These are phyloP conservation scores for Lachancea meyersii DNA, from an alignment of 805 yeast genomes.

Conservation along the genomic window DNA sequence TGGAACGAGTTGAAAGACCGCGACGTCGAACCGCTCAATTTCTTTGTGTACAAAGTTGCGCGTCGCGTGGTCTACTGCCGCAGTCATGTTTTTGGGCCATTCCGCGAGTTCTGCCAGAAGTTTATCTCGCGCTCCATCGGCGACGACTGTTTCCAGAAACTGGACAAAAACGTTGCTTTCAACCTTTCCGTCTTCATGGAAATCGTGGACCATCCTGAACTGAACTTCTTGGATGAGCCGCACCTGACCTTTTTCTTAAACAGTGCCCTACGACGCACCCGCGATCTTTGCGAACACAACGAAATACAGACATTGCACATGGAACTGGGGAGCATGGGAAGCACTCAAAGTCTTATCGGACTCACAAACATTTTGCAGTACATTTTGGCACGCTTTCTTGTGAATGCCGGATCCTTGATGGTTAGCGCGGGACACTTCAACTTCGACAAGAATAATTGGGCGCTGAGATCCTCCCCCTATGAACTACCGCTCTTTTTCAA, in stretches of 20 bases:
- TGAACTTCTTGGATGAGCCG: conserved; percentile 23
- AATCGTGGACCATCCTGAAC: conserved; percentile 30
- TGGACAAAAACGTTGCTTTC: conserved; percentile 11
- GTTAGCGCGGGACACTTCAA: background rate
- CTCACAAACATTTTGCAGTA: conserved; percentile 24
- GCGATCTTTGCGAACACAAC: conserved; percentile 2
- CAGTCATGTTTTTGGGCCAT: conserved; percentile 10
- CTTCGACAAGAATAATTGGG: conserved; percentile 8
- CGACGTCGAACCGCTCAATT: conserved; percentile 6
- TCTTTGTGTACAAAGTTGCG: conserved; percentile 14
- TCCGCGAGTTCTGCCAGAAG: conserved; percentile 5
- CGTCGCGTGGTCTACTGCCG: conserved; percentile 13
- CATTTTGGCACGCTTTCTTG: conserved; percentile 19
- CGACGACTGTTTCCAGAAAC: conserved; percentile 7
- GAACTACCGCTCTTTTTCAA: conserved; percentile 26
- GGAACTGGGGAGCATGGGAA: conserved; percentile 17
- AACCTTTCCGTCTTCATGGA: conserved; percentile 28
- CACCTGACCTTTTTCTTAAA: conserved; percentile 18
- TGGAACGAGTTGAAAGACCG: conserved; percentile 6
- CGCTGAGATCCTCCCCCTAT: conserved; percentile 8
- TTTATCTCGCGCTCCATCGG: background rate
- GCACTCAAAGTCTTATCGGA: conserved; percentile 24
- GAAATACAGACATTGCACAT: conserved; percentile 18
- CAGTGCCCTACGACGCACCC: conserved; percentile 16
- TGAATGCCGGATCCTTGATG: conserved; percentile 13